Evolutionary conservation across 441 rosid genomes (phyloP).

Genomic region (Erodium texanum): DNA sequence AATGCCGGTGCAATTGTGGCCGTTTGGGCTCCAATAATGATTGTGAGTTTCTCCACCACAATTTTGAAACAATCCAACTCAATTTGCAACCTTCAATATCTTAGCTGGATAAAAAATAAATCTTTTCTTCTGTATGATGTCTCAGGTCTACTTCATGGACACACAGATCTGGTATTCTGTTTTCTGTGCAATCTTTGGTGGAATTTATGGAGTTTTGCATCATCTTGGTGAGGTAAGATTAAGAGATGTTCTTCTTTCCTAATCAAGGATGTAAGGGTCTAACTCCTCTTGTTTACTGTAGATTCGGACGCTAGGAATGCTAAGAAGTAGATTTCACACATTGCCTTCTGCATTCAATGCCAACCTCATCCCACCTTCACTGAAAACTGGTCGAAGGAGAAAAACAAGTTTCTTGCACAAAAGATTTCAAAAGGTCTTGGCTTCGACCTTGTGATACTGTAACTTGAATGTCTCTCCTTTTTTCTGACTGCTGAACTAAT

Average conservation of each 20-base stretch:
- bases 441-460: constrained; percentile 10
- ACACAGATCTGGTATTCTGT: constrained; percentile 99
- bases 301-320: constrained; percentile 98
- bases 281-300: constrained; percentile 29
- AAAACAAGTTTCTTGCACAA: constrained; percentile 36
- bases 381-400: constrained; percentile 36
- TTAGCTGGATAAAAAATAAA: background rate
- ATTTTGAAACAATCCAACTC: constrained; percentile 7
- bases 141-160: constrained; percentile 96
- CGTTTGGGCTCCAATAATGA: constrained; percentile 93
- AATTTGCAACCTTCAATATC: constrained; percentile 1
- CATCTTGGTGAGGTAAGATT: constrained; percentile 94
- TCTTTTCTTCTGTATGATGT: constrained; percentile 16
- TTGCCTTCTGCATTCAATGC: constrained; percentile 81
- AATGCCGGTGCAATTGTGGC: constrained; percentile 92
- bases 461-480: background rate
- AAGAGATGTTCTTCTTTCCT: constrained; percentile 8
- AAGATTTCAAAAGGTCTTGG: constrained; percentile 48
- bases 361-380: constrained; percentile 57
- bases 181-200: constrained; percentile 82
- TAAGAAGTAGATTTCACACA: constrained; percentile 85
- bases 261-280: constrained; percentile 20
- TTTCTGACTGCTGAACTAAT: constrained; percentile 13
- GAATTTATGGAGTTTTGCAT: constrained; percentile 88
- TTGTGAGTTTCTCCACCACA: constrained; percentile 46